Percentiles rank a stretch among this genome's conserved stretches.
Conservation (phyloP, 2,329 filamentous ascomycete species). For the Didymella segeticola region DNA sequence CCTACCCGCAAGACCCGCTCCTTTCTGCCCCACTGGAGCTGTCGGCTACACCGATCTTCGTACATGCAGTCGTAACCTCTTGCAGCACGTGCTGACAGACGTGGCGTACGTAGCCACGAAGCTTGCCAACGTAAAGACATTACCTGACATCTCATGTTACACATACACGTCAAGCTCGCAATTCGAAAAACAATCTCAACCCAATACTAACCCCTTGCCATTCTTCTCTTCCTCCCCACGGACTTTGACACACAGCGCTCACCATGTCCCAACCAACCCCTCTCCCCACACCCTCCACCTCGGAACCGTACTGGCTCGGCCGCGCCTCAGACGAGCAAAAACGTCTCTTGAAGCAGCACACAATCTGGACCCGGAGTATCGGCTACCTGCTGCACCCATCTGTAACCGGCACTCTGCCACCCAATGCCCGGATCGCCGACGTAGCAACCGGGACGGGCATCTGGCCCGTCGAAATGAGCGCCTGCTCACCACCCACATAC, state of each 20-base stretch:
- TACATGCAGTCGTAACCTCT: conserved; percentile 2
- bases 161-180: not conserved
- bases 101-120: not conserved
- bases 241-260: not conserved
- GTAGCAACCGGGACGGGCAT: conserved; percentile 42
- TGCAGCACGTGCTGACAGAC: conserved; percentile 7
- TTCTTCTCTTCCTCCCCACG: too few relatives aligned
- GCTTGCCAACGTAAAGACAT: not conserved
- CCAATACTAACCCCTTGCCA: too few relatives aligned
- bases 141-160: not conserved
- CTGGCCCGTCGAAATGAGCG: conserved; percentile 36
- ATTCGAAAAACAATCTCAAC: too few relatives aligned
- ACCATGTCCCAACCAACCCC: not conserved
- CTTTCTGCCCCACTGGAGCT: conserved; percentile 1
- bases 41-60: conserved; percentile 9
- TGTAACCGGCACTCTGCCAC: conserved; percentile 22
- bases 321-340: conserved; percentile 36
- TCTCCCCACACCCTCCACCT: not conserved
- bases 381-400: conserved; percentile 38
- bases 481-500: conserved; percentile 27
- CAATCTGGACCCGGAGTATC: conserved; percentile 36
- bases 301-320: conserved; percentile 41
- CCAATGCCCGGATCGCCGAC: conserved; percentile 38
- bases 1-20: not conserved
- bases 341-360: conserved; percentile 37